Base-by-base conservation (phyloP, 805 yeast genomes). In the Pichia pseudocactophila region DNA sequence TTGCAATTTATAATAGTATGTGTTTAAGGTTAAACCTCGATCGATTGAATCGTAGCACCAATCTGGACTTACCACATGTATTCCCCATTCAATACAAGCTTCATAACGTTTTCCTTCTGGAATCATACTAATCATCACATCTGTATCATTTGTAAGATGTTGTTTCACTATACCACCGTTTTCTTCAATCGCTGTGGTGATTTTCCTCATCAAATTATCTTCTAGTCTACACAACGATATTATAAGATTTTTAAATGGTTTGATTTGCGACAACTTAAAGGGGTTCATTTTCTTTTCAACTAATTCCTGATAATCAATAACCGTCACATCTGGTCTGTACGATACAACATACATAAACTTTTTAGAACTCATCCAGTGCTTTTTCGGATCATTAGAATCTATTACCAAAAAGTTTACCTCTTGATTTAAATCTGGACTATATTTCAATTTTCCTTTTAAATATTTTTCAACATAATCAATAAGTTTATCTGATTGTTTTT, bases 281-380 rank as follows among this genome's bases (percentile, higher is more conserved):
- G 25, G 42, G 16, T 22, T 49, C 48, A 13, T 20, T 8, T 17
- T 30, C 25, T 17, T 13, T 66, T 72, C 30, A 85, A 86, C 15
- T 63, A 51, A n/a, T 71, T 53, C 87, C 82, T 57, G 55, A 20
- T 74, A 69, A 7, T 63, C 55, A 10, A 86, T 55, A 44, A 86
- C 74, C 36, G 53, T 54, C 22, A 86, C 68, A 56, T 82, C 90
- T 32, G 69, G 68, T 40, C 85, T 61, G 42, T 66, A 61, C 41
- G 65, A 56, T 7, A 72, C 68, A 34, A 73, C 69, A 52, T 68
- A 77, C 41, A 60, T 64, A 56, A 67, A 78, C 53, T 78, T 78
- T 27, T 71, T 76, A 1, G 82, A 74, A 42, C 62, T 58, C 12
- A 53, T 31, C 65, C 65, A 61, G 12, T 30, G 27, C 30, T 43